Evolutionary conservation across 345 rosid species (phyloP), one percentile per base, ranked within the genome.

Genomic region (Arabidopsis thaliana): DNA sequence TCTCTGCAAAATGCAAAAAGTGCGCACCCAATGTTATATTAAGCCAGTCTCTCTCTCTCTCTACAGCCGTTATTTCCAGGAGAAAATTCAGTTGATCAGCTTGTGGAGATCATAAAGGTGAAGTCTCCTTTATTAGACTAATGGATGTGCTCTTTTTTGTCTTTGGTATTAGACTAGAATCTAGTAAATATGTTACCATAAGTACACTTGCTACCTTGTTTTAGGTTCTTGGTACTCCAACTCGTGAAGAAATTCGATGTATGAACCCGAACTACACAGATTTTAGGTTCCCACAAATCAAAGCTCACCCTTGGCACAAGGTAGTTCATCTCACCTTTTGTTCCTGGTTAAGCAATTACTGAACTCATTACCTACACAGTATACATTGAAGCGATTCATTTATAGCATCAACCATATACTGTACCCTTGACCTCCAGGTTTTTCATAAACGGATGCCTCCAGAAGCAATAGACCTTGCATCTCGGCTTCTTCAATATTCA

Each of bases 231-330:
- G 96, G 93, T 65, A 91, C 96, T 59, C 96, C 96, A 51, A 88
- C 96, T 23, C 87, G 96, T 50, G 93, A 91, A 83, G 96, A 91
- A 83, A 84, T 91, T 70, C 84, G 91, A 32, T 91, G 96, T 76
- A 91, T 91, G 96, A 91, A 87, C 77, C 96, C 96, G 10, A 85
- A 86, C 71, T 91, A 88, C 79, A 87, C 86, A 23, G 91, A 91
- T 59, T 87, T 88, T 72, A 90, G 87, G 72, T 90, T 87, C 67
- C 96, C 93, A 5, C 93, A 88, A 73, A 83, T 88, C 60, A 88
- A 88, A 82, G 96, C 91, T 59, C 96, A 85, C 60, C 96, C 96
- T 6, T 90, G 96, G 96, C 93, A 90, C 82, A 91, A 91, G 89
- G 93, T 88, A 20, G 60, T 52, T 53, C 22, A 11, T 37, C 68